Evolutionary conservation across 176 grass and related monocot species (phyloP).

Genomic region (Cenchrus fungigraminus): DNA sequence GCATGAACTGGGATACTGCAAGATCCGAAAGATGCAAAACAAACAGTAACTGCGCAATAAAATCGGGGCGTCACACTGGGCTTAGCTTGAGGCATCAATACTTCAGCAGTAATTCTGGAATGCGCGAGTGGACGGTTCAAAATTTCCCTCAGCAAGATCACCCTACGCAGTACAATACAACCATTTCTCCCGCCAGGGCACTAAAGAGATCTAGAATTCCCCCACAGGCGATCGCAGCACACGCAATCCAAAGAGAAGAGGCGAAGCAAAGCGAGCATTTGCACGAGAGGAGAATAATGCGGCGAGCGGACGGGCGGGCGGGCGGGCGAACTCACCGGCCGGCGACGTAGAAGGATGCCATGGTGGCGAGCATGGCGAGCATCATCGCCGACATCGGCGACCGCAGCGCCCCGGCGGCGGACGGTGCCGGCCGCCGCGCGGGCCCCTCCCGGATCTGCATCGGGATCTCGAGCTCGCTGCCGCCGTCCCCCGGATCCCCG

Average conservation of each 20-base stretch:
- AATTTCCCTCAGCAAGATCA: neutral
- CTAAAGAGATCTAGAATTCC: constrained; percentile 25
- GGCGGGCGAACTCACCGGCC: constrained; percentile 59
- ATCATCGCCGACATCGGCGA: constrained; percentile 81
- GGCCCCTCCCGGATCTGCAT: constrained; percentile 89
- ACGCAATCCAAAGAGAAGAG: constrained; percentile 1
- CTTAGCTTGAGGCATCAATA: neutral
- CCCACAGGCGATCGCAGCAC: neutral
- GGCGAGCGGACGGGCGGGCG: too few relatives aligned
- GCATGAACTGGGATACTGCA: neutral
- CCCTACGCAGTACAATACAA: neutral
- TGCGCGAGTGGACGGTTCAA: neutral
- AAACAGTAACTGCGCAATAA: neutral
- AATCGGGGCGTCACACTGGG: neutral
- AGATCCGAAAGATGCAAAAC: constrained; percentile 2
- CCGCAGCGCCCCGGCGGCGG: constrained; percentile 43
- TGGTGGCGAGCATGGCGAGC: constrained; percentile 93
- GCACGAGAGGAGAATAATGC: constrained; percentile 20
- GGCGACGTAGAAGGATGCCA: constrained; percentile 95
- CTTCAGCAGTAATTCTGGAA: neutral
- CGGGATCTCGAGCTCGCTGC: constrained; percentile 24
- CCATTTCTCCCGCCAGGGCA: constrained; percentile 7
- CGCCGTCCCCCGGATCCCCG: neutral
- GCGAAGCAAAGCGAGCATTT: constrained; percentile 25
- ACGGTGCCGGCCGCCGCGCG: constrained; percentile 41